Percentiles rank a stretch among this genome's conserved stretches.
Conservation (phyloP, 208 protist species). For the Jaenimonas drosophilae region DNA sequence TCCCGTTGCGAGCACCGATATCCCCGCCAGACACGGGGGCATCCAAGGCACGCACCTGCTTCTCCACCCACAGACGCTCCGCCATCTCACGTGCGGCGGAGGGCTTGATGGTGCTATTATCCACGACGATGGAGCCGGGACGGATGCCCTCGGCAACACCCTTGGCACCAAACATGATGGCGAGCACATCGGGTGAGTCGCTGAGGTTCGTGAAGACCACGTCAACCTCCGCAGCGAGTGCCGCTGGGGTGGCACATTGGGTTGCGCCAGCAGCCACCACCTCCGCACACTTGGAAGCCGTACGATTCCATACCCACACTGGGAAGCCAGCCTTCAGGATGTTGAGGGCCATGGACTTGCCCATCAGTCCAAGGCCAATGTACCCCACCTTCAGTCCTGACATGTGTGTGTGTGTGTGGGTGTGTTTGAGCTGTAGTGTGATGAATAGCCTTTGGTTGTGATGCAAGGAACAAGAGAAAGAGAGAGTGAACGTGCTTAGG, state of each 20-base stretch:
- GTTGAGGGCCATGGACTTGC: constrained; percentile 85
- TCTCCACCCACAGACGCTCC: constrained; percentile 50
- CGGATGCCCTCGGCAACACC: constrained; percentile 76
- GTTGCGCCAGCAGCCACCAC: constrained; percentile 70
- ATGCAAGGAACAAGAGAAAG: constrained; percentile 1
- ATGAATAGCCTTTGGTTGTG: constrained; percentile 1
- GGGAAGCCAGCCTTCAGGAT: constrained; percentile 84
- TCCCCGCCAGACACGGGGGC: constrained; percentile 94
- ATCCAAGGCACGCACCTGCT: constrained; percentile 81
- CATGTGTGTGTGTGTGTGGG: neutral
- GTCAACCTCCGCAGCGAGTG: constrained; percentile 73
- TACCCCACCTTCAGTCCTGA: constrained; percentile 68
- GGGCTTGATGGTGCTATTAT: constrained; percentile 95
- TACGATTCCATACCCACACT: constrained; percentile 85
- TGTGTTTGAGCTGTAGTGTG: neutral
- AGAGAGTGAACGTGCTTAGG: neutral
- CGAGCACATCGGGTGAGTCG: constrained; percentile 82
- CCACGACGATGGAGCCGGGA: constrained; percentile 73
- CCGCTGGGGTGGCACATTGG: constrained; percentile 49
- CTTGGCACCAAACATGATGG: constrained; percentile 74
- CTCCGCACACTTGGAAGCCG: constrained; percentile 59
- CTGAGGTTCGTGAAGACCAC: constrained; percentile 92
- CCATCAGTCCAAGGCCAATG: constrained; percentile 92
- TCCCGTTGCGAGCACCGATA: constrained; percentile 89
- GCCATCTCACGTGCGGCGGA: constrained; percentile 84